Evolutionary conservation across 495 filamentous ascomycete species (phyloP), one percentile per base, ranked within the genome.

Genomic region (Penicillium pulvis): DNA sequence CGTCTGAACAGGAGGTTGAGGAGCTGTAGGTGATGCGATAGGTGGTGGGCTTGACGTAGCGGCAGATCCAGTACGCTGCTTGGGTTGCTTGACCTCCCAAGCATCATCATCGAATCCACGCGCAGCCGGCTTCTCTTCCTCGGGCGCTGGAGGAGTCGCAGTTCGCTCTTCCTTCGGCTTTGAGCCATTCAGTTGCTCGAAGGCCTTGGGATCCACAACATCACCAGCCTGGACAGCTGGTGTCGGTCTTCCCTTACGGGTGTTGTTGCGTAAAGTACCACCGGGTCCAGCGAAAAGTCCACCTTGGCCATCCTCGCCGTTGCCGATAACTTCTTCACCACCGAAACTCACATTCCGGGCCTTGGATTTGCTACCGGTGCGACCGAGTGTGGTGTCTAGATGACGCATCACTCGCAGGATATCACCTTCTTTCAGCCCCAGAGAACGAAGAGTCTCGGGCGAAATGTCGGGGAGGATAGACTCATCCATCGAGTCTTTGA

Each of bases 81-180:
- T 90, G n/a, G 90, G 81, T n/a, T 92, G 90, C 77, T 97, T 97
- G 9, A 94, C 87, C 67, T 93, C 90, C 94, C 94, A 99, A 28
- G 95, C 95, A 79, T 97, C 91, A 65, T 98, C 95, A 43, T 99
- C 94, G 60, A 99, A 98, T 20, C 92, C 92, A 50, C 79, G 74
- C 19, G 72, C 50, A 31, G 72, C 71, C 19, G 86, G 80, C 56
- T 79, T 78, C 46, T 79, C 73, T 46, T 30, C 12, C 14, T 39
- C 31, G 10, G 30, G 30, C 4, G 76, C 66, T 26, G 80, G 70
- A 35, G 79, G 76, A 39, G 75, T 75, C 16, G 75, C 76, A 41
- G 76, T 78, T 49, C 75, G 77, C 65, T 62, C 63, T 28, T 83
- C 73, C 28, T 71, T 59, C 3, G 75, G 68, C 53, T 83, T 82